Evolutionary conservation across 768 basidiomycete genomes (phyloP).

Genomic region (Suillus decipiens): DNA sequence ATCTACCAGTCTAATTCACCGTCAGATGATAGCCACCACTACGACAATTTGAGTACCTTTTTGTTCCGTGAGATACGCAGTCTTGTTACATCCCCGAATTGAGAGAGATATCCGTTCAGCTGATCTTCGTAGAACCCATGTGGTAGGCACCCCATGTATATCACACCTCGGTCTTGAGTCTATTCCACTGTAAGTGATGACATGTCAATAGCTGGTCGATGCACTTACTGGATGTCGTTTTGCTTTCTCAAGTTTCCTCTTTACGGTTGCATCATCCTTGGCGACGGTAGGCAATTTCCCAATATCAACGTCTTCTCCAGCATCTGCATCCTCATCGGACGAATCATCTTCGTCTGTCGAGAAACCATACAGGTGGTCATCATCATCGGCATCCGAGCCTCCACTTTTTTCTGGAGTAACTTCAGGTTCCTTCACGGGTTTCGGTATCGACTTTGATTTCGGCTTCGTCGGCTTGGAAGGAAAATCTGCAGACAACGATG

Average conservation of each 20-base stretch:
- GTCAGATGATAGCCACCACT: not conserved
- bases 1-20: constrained; percentile 75
- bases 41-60: constrained; percentile 52
- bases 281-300: constrained; percentile 79
- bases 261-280: constrained; percentile 83
- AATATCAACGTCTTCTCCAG: constrained; percentile 65
- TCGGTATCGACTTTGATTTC: constrained; percentile 10
- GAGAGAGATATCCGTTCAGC: constrained; percentile 88
- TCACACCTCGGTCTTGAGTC: constrained; percentile 72
- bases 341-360: constrained; percentile 76
- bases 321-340: constrained; percentile 73
- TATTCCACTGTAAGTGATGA: constrained; percentile 10
- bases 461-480: constrained; percentile 3
- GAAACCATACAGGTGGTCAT: constrained; percentile 68
- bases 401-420: constrained; percentile 4
- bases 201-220: not conserved
- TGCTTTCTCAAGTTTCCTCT: constrained; percentile 60
- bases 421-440: constrained; percentile 6
- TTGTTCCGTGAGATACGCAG: constrained; percentile 91
- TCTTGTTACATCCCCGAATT: constrained; percentile 90
- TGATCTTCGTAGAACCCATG: constrained; percentile 98
- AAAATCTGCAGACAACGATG: constrained; percentile 16
- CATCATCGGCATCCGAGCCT: constrained; percentile 24
- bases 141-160: constrained; percentile 89
- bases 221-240: constrained; percentile 64